Conservation (phyloP, 805 yeast genomes). For the Candida morakotiae region DNA sequence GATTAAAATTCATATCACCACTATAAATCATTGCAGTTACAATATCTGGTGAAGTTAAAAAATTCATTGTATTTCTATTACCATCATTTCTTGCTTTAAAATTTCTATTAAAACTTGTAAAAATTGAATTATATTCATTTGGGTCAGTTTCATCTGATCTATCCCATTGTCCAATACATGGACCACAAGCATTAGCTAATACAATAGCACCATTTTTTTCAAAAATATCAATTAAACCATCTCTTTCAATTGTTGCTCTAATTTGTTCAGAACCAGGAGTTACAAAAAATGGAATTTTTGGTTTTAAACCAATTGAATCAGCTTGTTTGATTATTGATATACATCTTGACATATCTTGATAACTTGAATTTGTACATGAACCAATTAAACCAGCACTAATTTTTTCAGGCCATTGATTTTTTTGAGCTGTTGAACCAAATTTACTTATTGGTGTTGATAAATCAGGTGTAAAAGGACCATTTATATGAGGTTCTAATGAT, state of each 20-base stretch:
- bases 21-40: constrained; percentile 96
- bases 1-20: constrained; percentile 90
- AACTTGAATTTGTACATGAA: constrained; percentile 97
- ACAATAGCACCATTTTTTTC: constrained; percentile 87
- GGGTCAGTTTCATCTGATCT: constrained; percentile 71
- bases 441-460: constrained; percentile 87
- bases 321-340: constrained; percentile 90
- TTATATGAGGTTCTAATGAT: constrained; percentile 88
- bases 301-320: constrained; percentile 76
- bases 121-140: constrained; percentile 77
- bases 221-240: constrained; percentile 80
- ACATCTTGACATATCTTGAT: constrained; percentile 97
- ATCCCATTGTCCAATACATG: constrained; percentile 99
- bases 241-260: constrained; percentile 94
- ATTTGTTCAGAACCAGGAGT: constrained; percentile 99
- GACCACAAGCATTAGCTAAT: constrained; percentile 98
- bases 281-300: constrained; percentile 88
- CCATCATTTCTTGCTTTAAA: constrained; percentile 98
- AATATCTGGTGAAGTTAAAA: constrained; percentile 97
- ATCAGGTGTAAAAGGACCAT: constrained; percentile 99
- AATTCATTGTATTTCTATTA: constrained; percentile 95
- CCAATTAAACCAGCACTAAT: constrained; percentile 95
- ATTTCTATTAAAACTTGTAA: constrained; percentile 96
- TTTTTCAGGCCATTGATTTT: constrained; percentile 79
- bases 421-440: constrained; percentile 66